Conservation (phyloP, 306 rosid species). For the Lablab purpureus region DNA sequence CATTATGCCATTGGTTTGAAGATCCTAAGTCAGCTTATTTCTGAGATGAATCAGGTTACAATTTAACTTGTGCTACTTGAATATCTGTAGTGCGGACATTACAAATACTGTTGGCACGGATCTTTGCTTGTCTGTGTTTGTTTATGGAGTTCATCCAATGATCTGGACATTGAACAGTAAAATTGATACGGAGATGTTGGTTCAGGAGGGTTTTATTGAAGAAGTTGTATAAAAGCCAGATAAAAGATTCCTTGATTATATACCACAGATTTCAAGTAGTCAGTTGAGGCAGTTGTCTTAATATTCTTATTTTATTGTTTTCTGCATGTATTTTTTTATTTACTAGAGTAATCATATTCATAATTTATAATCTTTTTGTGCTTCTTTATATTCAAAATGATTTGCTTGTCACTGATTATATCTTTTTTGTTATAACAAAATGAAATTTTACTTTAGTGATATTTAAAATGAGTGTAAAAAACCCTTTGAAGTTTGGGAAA, state of each 20-base stretch:
- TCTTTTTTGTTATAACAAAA: not conserved
- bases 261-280: slow-evolving; percentile 6
- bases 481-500: slow-evolving; percentile 21
- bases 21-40: slow-evolving; percentile 93
- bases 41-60: slow-evolving; percentile 98
- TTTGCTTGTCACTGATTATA: not conserved
- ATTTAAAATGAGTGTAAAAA: not conserved
- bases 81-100: slow-evolving; percentile 19
- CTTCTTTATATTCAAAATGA: not conserved
- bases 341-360: not conserved
- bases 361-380: not conserved
- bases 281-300: slow-evolving; percentile 10
- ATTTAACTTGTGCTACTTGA: slow-evolving; percentile 34
- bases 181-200: not conserved
- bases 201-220: not conserved
- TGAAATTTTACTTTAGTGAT: slow-evolving; percentile 1
- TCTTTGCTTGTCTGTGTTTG: not conserved
- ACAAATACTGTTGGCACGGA: not conserved
- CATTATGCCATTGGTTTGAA: slow-evolving; percentile 95
- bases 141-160: slow-evolving; percentile 27
- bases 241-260: slow-evolving; percentile 1
- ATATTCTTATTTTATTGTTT: not conserved
- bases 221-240: not conserved
- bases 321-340: not conserved
- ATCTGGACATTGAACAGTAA: slow-evolving; percentile 1